Percentiles rank a stretch among this genome's conserved stretches.
phyloP scores from a whole-genome alignment of 805 yeast species.

The Lachancea dasiensis region DNA sequence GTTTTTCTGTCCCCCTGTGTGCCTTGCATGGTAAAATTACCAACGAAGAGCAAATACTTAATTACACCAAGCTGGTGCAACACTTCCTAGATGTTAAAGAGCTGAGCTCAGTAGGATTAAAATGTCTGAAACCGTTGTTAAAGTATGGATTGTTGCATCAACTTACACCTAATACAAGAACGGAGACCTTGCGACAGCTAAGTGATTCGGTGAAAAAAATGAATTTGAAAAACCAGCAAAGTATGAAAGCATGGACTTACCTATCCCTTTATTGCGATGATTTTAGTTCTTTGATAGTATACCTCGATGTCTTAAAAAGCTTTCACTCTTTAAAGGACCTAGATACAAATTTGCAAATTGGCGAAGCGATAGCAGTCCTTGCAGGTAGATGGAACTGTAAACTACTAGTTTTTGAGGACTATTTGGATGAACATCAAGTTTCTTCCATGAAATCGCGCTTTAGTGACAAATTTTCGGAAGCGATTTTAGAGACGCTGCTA shows the following conservation, averaged over 20 bases:
- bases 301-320: slow-evolving; percentile 45
- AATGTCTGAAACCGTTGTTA: slow-evolving; percentile 31
- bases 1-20: slow-evolving; percentile 1
- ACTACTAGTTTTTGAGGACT: slow-evolving; percentile 46
- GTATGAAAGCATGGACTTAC: slow-evolving; percentile 51
- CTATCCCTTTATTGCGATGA: slow-evolving; percentile 40
- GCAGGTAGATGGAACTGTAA: slow-evolving; percentile 73
- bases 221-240: slow-evolving; percentile 52
- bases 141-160: slow-evolving; percentile 35
- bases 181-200: slow-evolving; percentile 22
- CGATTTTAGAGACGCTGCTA: slow-evolving; percentile 45
- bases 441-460: not conserved
- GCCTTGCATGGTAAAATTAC: not conserved
- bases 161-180: slow-evolving; percentile 16
- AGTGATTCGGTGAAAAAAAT: slow-evolving; percentile 31
- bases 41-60: not conserved
- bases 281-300: slow-evolving; percentile 28
- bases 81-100: no score
- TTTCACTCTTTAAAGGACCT: slow-evolving; percentile 61
- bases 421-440: slow-evolving; percentile 33
- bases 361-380: slow-evolving; percentile 73
- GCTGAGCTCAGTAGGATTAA: not conserved
- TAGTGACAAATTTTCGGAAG: not conserved
- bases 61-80: no score
- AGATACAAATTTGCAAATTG: slow-evolving; percentile 72